A percentile compares a stretch with the other conserved stretches of the same genome.
These are phyloP conservation scores for Lenzites betulinus DNA, from an alignment of 768 basidiomycete genomes.

Conservation along the genomic window DNA sequence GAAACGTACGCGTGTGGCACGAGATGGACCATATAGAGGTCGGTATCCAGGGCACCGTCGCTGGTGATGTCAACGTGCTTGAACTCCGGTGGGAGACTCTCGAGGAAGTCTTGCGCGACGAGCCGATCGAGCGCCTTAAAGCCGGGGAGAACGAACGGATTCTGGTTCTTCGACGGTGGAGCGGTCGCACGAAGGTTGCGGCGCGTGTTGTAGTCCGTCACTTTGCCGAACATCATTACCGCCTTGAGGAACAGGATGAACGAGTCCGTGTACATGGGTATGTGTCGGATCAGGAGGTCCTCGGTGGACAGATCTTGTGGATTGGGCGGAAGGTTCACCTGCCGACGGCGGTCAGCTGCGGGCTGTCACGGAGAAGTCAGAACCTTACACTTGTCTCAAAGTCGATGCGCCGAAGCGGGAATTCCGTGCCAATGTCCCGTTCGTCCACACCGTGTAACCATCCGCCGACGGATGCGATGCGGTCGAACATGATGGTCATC, in stretches of 20 bases:
- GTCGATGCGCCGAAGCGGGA: conserved; percentile 74
- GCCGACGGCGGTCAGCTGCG: conserved; percentile 1
- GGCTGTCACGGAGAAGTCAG: neutral
- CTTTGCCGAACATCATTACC: conserved; percentile 81
- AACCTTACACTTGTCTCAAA: conserved; percentile 70
- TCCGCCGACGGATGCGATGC: conserved; percentile 67
- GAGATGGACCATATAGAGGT: conserved; percentile 85
- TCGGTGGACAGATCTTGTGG: conserved; percentile 69
- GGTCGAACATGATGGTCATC: conserved; percentile 88
- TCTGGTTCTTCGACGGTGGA: conserved; percentile 68
- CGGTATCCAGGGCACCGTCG: conserved; percentile 67
- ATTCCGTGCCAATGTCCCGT: conserved; percentile 80
- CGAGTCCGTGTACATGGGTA: conserved; percentile 78
- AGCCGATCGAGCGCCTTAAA: conserved; percentile 74
- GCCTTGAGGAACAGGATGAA: conserved; percentile 81
- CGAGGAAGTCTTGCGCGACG: conserved; percentile 65
- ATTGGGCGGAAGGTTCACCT: conserved; percentile 48
- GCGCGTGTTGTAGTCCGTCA: conserved; percentile 84
- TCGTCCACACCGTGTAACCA: conserved; percentile 89
- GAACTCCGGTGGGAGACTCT: conserved; percentile 67
- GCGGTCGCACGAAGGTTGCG: conserved; percentile 68
- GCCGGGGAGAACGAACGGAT: conserved; percentile 66
- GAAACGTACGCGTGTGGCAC: conserved; percentile 81
- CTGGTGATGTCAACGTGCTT: conserved; percentile 64
- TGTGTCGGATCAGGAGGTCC: conserved; percentile 70